Evolutionary conservation across 2,329 filamentous ascomycete genomes (phyloP), one percentile per base, ranked within the genome.

Genomic region (Colletotrichum theobromicola): DNA sequence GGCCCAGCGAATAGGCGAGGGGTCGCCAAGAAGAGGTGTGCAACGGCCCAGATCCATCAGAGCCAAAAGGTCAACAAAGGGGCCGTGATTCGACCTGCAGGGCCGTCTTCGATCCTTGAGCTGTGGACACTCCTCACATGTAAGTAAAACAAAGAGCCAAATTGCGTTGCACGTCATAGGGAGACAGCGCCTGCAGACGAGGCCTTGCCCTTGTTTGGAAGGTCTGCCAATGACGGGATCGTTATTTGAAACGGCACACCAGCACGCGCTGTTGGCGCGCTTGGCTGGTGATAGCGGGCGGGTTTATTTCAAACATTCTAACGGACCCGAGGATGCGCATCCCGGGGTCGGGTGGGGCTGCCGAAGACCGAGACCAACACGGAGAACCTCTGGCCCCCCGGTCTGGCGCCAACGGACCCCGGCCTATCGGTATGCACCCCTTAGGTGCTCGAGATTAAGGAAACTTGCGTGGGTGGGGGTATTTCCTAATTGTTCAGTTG

Each of bases 241-340:
- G 42, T 72, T 74, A 74, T 72, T 72, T 62, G 68, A 74, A 67
- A 74, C 72, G 26, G 35, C 32, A 13, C 26, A 61, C 18, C n/a
- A 50, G 42, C 62, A 35, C 62, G 28, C 42, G 32, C 58, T 58
- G 46, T 71, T 66, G 62, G 61, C 57, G 34, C 57, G 55, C 68
- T 72, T 62, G 62, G 72, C 72, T 28, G n/a, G 34, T 24, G 34
- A 72, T 63, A 35, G 21, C 62, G 32, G 34, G 34, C 68, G 37
- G 18, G 68, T 74, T 50, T 72, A 74, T 46, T 30, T 63, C 55
- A 72, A 74, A 74, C 72, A 63, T 24, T 35, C 68, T 63, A 74
- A 46, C 68, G 57, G 62, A 18, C 46, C 72, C 32, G 46, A 72
- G 62, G 42, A 74, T 58, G 68, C 68, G 35, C 68, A 57, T 67